Conservation (phyloP, 2,329 filamentous ascomycete species). For the Pseudogymnoascus sp. region DNA sequence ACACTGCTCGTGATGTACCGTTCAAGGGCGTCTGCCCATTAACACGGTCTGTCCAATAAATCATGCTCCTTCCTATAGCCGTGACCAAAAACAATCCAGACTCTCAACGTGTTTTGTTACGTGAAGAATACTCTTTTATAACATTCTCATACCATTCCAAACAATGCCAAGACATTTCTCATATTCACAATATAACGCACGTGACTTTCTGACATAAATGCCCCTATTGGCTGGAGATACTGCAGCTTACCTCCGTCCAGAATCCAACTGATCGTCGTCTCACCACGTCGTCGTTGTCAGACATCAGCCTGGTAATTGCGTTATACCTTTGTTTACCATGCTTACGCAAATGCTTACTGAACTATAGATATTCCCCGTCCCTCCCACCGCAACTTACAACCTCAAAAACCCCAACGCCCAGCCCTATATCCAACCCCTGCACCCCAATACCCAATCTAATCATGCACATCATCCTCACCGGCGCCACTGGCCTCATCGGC, state of each 20-base stretch:
- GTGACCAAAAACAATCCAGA: not conserved
- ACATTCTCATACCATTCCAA: not conserved
- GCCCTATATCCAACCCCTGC: not conserved
- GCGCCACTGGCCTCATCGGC: conserved; percentile 61
- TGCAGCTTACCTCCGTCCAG: not conserved
- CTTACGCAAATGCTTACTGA: not conserved
- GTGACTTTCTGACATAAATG: not conserved
- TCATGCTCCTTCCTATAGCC: not conserved
- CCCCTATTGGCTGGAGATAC: not conserved
- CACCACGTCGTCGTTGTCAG: not conserved
- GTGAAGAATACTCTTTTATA: not conserved
- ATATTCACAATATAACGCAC: not conserved
- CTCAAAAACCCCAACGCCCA: not conserved
- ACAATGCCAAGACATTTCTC: conserved; percentile 4
- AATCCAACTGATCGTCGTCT: not conserved
- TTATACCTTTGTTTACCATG: not conserved
- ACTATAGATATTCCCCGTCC: not conserved
- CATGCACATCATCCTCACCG: conserved; percentile 60
- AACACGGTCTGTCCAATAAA: not conserved
- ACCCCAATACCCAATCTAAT: not conserved
- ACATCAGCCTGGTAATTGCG: not conserved
- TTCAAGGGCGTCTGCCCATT: not conserved
- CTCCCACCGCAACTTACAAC: not conserved
- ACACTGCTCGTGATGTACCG: not conserved
- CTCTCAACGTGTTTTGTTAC: not conserved